Base-by-base conservation (phyloP, 257 asterid species). In the Nicotiana paniculata region DNA sequence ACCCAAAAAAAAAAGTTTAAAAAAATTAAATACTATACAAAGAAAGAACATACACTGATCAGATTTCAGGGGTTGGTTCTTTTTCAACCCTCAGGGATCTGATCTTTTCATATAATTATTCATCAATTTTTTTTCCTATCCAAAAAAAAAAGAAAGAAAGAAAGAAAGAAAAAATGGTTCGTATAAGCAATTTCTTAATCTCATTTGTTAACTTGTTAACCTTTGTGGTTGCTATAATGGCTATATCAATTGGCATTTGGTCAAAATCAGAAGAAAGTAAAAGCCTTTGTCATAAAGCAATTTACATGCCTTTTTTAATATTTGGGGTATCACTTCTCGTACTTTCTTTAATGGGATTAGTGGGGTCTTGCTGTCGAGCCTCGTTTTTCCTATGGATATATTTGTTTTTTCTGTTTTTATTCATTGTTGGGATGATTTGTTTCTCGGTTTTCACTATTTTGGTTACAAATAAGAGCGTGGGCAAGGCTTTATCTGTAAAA, bases 111-210 rank as follows among this genome's bases (percentile, higher is more conserved):
- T 46, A 54, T 43, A 43, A 43, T 43, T n/a, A 7, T 37, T 79
- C 75, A 79, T 61, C 61, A 7, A 3, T n/a, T 2, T 7, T 35
- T 35, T 21, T 13, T 12, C n/a, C 35, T 26, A 11, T 17, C 3
- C 1, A 46, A 5, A n/a, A 26, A 51, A 0, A 18, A 28, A 39
- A 10, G 24, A 21, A 16, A 18, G 7, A 1, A 30, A 17, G 0
- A 21, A 65, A 9, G 6, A 9, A 16, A 18, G 7, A 10, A 21
- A 37, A 28, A 48, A 81, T 81, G 83, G 77, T 89, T 57, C 93
- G 94, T 15, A 32, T 87, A 17, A 93, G 97, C 91, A 95, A 91
- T 61, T 86, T 87, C 51, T 12, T 95, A 28, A 87, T 95, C 74
- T 81, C 87, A 1, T 66, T 85, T 0, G 83, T 93, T 1, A 95